These are phyloP conservation scores for Monilinia fructigena DNA, from an alignment of 2,329 filamentous ascomycete genomes.

Conservation along the genomic window DNA sequence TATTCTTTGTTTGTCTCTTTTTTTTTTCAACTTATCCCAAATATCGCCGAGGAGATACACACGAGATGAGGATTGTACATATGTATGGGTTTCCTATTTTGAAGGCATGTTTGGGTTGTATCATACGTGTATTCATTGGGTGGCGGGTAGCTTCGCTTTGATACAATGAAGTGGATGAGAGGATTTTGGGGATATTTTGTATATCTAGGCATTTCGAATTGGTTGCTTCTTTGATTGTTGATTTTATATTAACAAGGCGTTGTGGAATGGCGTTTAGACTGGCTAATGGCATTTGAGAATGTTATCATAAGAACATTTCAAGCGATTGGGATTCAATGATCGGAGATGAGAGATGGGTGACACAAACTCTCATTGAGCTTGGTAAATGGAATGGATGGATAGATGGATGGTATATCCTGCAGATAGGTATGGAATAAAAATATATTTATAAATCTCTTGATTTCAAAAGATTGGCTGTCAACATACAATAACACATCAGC, in stretches of 20 bases:
- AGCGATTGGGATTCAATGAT: neutral
- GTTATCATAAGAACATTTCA: neutral
- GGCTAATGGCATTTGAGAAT: neutral
- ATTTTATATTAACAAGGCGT: neutral
- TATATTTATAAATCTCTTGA: no score
- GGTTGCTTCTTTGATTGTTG: neutral
- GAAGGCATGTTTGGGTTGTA: neutral
- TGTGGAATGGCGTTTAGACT: conserved; percentile 1
- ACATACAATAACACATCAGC: no score
- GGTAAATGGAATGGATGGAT: no score
- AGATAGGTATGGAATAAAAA: no score
- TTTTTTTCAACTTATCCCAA: no score
- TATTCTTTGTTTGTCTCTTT: neutral
- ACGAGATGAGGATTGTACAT: neutral
- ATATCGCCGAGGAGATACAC: neutral
- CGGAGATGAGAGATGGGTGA: no score
- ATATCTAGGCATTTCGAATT: neutral
- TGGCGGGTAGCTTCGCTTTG: neutral
- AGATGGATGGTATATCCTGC: no score
- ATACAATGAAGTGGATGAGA: neutral
- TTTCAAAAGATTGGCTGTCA: no score
- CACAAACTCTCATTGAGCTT: no score
- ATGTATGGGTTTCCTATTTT: neutral
- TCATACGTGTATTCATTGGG: neutral
- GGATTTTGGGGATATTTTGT: neutral